phyloP scores from a whole-genome alignment of 2,329 filamentous ascomycete species.

The Penicillium rolfsii region DNA sequence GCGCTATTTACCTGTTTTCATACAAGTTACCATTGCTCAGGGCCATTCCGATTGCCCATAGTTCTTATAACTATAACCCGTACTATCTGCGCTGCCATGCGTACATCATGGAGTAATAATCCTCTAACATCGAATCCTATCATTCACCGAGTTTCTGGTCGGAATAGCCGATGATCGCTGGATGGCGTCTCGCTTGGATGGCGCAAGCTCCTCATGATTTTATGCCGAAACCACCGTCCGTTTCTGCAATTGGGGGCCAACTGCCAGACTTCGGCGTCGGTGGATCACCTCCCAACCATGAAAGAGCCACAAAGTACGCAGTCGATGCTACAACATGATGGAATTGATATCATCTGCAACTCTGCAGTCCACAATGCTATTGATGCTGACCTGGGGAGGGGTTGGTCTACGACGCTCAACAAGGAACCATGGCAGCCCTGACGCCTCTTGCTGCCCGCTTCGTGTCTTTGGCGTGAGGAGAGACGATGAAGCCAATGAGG shows the following conservation, averaged over 20 bases:
- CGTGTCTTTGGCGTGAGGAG: not conserved
- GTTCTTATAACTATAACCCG: not conserved
- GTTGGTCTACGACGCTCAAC: slow-evolving; percentile 1
- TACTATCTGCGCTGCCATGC: not conserved
- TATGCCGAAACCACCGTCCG: slow-evolving; percentile 1
- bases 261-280: slow-evolving; percentile 1
- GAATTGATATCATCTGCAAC: not conserved
- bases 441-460: not conserved
- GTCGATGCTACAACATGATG: not conserved
- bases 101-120: not conserved
- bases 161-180: not conserved
- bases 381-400: not conserved
- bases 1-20: not conserved
- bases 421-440: slow-evolving; percentile 3
- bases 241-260: not conserved
- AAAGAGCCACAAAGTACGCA: not conserved
- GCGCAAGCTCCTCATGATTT: slow-evolving; percentile 9
- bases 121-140: not conserved
- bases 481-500: not conserved
- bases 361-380: not conserved
- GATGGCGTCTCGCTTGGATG: slow-evolving; percentile 2
- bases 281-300: not conserved
- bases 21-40: not conserved
- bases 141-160: not conserved
- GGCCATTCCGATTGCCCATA: not conserved